These are phyloP conservation scores for Nicotiana benthamiana DNA, from an alignment of 257 asterid genomes.

Conservation along the genomic window DNA sequence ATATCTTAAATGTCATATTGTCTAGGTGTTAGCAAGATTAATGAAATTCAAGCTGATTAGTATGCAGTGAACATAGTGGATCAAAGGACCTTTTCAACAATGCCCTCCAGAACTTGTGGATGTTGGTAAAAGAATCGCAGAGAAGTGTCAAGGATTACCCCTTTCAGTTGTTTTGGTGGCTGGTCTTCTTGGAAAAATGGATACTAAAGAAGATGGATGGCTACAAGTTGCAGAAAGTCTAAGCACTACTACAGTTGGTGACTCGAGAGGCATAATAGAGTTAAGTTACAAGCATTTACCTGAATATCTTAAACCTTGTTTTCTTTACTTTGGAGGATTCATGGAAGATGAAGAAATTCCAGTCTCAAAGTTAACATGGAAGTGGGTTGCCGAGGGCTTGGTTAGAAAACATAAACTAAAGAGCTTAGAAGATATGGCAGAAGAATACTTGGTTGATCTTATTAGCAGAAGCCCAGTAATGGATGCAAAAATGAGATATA, in stretches of 20 bases:
- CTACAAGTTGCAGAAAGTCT: not conserved
- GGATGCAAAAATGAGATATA: not conserved
- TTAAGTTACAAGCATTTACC: conserved; percentile 7
- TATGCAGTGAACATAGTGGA: no score
- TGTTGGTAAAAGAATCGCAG: not conserved
- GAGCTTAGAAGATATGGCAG: conserved; percentile 7
- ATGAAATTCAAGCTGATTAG: no score
- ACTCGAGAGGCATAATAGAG: not conserved
- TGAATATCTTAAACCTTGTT: conserved; percentile 5
- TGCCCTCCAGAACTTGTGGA: not conserved
- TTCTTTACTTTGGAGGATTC: conserved; percentile 7
- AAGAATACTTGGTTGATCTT: conserved; percentile 4
- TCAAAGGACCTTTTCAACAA: not conserved
- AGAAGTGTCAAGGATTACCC: not conserved
- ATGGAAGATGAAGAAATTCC: not conserved
- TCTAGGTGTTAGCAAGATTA: no score
- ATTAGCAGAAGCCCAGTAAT: conserved; percentile 2
- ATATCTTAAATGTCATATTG: no score
- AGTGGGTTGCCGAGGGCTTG: conserved; percentile 3
- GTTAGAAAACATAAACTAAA: not conserved
- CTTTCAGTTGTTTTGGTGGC: conserved; percentile 10
- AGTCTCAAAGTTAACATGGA: not conserved
- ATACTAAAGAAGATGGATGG: not conserved
- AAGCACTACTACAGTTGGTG: not conserved
- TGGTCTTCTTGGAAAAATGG: conserved; percentile 4